Base-by-base conservation (phyloP, 2,329 filamentous ascomycete species). In the Sphaceloma murrayae region DNA sequence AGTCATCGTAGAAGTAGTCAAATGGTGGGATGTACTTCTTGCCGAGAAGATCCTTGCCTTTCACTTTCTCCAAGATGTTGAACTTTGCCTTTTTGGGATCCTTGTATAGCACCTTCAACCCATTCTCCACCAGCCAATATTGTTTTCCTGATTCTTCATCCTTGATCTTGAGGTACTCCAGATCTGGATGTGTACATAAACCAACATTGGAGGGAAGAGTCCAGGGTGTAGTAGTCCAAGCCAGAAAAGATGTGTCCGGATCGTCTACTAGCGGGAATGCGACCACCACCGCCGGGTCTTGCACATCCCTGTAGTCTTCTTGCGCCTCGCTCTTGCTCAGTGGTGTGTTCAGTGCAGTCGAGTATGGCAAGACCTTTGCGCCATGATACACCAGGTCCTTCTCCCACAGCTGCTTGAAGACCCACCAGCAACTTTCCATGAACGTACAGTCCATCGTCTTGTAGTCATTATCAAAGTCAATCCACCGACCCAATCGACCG, bases 381-480 rank as follows among this genome's bases (percentile, higher is more conserved):
- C 86, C 88, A 54, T 86, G 83, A 62, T 95, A 96, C 45, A 95
- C 86, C 50, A 82, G 72, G 46, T 79, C 84, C 66, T 94, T 94
- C 55, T 94, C 84, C 61, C 85, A 93, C 17, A 95, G 73, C 60
- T 89, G 78, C 69, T 91, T 93, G 71, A 94, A 94, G 13, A 91
- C 83, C 88, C 89, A 95, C 89, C 89, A 96, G 52, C 85, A 78
- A 0, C 83, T 82, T 68, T 95, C 89, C 89, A 95, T 96, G 67
- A 93, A 96, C 14, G 71, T 80, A n/a, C 81, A 74, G 62, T 96
- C 82, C 86, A 95, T 94, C 26, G 86, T 94, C 81, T 94, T 94
- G 71, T 94, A 95, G 62, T 95, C 86, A 56, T 94, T 91, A 64
- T 96, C 89, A 55, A 96, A 95, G 65, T 95, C 89, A 56, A 95